Base-by-base conservation (phyloP, 2,329 filamentous ascomycete species). In the Neoarthrinium moseri region DNA sequence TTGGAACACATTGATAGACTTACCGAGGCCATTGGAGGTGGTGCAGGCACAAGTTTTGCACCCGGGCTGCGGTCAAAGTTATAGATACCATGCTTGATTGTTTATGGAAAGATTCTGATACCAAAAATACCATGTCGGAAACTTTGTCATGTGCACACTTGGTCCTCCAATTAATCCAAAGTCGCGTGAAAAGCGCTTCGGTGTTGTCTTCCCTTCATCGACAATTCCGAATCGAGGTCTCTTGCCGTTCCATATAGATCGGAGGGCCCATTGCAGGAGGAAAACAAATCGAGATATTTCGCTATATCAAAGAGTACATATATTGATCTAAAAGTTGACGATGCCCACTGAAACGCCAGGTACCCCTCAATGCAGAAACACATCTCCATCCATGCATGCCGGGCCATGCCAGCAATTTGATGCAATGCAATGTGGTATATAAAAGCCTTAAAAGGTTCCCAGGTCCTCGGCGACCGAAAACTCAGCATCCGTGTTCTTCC, bases 401-500 rank as follows among this genome's bases (percentile, higher is more conserved):
- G n/a, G 8, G 26, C 26, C 10, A 10, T 8, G 26, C 10, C 26
- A n/a, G 10, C 26, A 2, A 29, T 29, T 10, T 29, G 13, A 12
- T 17, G n/a, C n/a, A n/a, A 34, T 34, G 18, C 32, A 34, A 24
- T 26, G 3, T 15, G 7, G 35, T 18, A 35, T 18, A 7, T 20
- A 7, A 17, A 35, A 3, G 18, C 33, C 24, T 78, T 47, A 65
- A 26, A 65, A 65, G 3, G 66, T 67, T 54, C 74, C 74, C 35
- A 89, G 45, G 22, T 81, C 63, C 26, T 81, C 71, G 1, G 81
- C 81, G 34, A 89, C 77, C 4, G 65, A 62, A 60, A 90, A 91
- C 30, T 75, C 71, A 0, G 87, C 86, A 43, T 81, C 84, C 1
- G 87, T 91, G 73, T 88, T 89, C 54, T 72, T 70, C 67, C 70